These are phyloP conservation scores for Lodderomyces elongisporus DNA, from an alignment of 1,139 yeast species.

Conservation along the genomic window DNA sequence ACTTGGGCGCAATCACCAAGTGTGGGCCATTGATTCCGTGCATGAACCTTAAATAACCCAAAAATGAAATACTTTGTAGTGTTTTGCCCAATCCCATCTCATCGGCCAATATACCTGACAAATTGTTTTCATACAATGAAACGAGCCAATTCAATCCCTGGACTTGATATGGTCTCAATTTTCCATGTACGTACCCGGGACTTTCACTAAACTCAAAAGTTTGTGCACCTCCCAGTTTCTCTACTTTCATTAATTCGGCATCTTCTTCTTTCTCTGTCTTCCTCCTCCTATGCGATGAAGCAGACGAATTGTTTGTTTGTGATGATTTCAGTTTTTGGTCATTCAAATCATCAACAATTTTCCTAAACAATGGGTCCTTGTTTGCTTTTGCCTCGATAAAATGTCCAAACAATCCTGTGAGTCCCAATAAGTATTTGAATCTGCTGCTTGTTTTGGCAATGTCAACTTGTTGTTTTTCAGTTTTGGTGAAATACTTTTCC, in stretches of 20 bases:
- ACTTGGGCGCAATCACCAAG: conserved; percentile 70
- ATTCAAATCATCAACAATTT: conserved; percentile 39
- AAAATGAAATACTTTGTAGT: conserved; percentile 81
- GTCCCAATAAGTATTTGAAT: conserved; percentile 59
- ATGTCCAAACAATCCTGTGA: conserved; percentile 65
- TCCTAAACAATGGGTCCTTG: conserved; percentile 54
- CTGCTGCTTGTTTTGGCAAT: conserved; percentile 54
- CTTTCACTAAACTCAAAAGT: conserved; percentile 59
- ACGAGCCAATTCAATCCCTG: conserved; percentile 94
- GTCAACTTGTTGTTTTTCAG: conserved; percentile 45
- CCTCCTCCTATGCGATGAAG: conserved; percentile 39
- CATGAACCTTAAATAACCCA: conserved; percentile 64
- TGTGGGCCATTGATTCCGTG: conserved; percentile 66
- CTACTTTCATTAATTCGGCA: conserved; percentile 58
- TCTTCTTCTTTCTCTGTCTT: conserved; percentile 70
- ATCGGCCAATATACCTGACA: conserved; percentile 92
- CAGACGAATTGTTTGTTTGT: conserved; percentile 9
- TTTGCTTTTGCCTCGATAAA: conserved; percentile 64
- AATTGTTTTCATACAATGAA: conserved; percentile 72
- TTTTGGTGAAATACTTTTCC: conserved; percentile 40
- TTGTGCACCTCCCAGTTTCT: conserved; percentile 36
- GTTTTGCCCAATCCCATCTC: conserved; percentile 99
- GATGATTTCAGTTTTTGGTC: conserved; percentile 19
- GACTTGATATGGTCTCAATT: conserved; percentile 74
- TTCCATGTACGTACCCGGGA: conserved; percentile 62